A percentile compares a stretch with the other conserved stretches of the same genome.
These are phyloP conservation scores for Apophysomyces ossiformis DNA, from an alignment of 371 early-diverging fungal genomes.

Conservation along the genomic window DNA sequence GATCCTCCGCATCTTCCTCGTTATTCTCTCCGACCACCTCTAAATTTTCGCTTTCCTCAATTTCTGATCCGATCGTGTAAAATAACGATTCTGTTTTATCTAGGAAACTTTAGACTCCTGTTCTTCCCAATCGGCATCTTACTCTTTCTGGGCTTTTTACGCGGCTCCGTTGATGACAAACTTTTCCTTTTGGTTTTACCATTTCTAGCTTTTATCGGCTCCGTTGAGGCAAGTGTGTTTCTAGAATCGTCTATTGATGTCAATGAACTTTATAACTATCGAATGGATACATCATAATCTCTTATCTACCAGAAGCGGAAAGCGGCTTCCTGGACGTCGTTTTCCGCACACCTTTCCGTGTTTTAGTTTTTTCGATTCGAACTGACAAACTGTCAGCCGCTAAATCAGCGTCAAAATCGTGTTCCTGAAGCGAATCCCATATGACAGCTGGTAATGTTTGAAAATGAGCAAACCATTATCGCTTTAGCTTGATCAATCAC, in stretches of 20 bases:
- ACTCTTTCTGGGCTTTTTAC: neutral
- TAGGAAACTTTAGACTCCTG: neutral
- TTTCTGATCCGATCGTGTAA: constrained; percentile 18
- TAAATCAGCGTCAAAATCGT: neutral
- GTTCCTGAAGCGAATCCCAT: neutral
- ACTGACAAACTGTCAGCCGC: neutral
- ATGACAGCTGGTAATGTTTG: neutral
- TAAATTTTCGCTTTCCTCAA: constrained; percentile 37
- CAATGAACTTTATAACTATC: no score
- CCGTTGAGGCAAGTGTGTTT: neutral
- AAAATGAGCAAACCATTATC: neutral
- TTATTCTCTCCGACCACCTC: constrained; percentile 53
- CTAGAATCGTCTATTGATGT: neutral
- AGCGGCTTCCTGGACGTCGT: neutral
- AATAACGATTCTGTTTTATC: neutral
- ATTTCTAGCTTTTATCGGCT: neutral
- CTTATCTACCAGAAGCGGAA: neutral
- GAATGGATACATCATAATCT: neutral
- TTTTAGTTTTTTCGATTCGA: neutral
- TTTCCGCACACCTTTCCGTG: neutral
- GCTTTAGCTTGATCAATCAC: neutral
- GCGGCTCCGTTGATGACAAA: neutral
- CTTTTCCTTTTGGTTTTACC: neutral
- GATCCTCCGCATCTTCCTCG: constrained; percentile 27
- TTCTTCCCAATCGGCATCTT: neutral